Conservation (phyloP, 495 filamentous ascomycete species). For the Polyplosphaeria fusca region DNA sequence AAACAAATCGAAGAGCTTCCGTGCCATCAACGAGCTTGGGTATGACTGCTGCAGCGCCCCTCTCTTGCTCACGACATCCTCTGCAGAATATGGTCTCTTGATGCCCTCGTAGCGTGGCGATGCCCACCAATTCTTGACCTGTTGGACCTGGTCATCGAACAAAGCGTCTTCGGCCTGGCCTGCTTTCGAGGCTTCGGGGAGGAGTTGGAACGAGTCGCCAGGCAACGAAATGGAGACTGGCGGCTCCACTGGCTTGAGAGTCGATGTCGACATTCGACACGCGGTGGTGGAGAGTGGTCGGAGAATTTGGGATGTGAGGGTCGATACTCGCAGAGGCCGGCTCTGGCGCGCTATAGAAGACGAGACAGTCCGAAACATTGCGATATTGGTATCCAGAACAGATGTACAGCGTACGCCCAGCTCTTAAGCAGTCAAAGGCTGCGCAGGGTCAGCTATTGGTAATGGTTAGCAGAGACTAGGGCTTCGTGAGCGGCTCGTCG, state of each 20-base stretch:
- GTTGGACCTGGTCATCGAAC: slow-evolving; percentile 72
- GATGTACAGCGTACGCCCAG: neutral
- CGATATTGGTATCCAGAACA: neutral
- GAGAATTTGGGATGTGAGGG: slow-evolving; percentile 21
- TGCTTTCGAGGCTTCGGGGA: slow-evolving; percentile 67
- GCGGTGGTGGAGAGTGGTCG: slow-evolving; percentile 36
- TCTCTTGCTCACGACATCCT: slow-evolving; percentile 87
- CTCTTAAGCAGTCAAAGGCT: neutral
- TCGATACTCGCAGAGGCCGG: slow-evolving; percentile 19
- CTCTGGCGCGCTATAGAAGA: slow-evolving; percentile 30
- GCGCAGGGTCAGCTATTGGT: slow-evolving; percentile 14
- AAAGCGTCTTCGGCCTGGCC: slow-evolving; percentile 77
- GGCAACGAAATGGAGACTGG: slow-evolving; percentile 58
- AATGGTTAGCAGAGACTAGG: slow-evolving; percentile 4
- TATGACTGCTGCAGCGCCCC: slow-evolving; percentile 83
- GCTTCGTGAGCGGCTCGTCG: neutral
- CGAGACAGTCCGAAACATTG: slow-evolving; percentile 37
- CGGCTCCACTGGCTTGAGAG: slow-evolving; percentile 46
- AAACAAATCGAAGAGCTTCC: slow-evolving; percentile 87
- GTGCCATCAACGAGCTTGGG: slow-evolving; percentile 86
- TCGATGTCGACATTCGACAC: slow-evolving; percentile 34
- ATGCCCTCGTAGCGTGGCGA: slow-evolving; percentile 81
- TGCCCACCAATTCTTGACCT: slow-evolving; percentile 85
- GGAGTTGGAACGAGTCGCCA: slow-evolving; percentile 74
- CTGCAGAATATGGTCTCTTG: slow-evolving; percentile 84